Percentiles rank a stretch among this genome's conserved stretches.
Conservation (phyloP, 2,329 filamentous ascomycete species). For the Didymella keratinophila region DNA sequence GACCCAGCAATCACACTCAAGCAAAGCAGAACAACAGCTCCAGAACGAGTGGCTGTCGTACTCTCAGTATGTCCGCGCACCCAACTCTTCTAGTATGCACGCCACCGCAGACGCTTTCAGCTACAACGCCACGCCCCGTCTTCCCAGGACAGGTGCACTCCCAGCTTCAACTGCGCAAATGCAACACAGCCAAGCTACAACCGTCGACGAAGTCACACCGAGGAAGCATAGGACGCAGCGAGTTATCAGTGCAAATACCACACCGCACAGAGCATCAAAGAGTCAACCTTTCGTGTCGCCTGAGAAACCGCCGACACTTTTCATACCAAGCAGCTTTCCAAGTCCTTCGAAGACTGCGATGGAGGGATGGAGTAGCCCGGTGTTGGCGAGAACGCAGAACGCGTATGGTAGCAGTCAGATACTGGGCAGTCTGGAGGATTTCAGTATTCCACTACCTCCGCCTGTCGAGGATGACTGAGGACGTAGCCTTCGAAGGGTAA, state of each 20-base stretch:
- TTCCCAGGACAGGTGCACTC: neutral
- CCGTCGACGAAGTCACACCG: conserved; percentile 40
- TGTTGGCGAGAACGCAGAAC: conserved; percentile 24
- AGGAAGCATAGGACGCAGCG: conserved; percentile 26
- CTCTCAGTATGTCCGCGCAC: conserved; percentile 39
- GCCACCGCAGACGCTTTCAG: conserved; percentile 37
- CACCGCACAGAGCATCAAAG: conserved; percentile 32
- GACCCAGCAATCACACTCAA: conserved; percentile 41
- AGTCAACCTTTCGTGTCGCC: conserved; percentile 35
- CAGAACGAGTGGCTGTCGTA: conserved; percentile 43
- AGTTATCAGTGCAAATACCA: conserved; percentile 28
- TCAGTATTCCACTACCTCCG: conserved; percentile 45
- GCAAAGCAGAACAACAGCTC: conserved; percentile 45
- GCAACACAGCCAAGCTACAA: conserved; percentile 45
- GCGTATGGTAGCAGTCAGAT: conserved; percentile 26
- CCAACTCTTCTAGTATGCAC: conserved; percentile 40
- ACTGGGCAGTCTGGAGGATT: conserved; percentile 39
- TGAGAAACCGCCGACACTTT: conserved; percentile 38
- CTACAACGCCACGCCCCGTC: conserved; percentile 36
- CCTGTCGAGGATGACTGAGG: conserved; percentile 27
- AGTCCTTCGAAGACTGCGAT: conserved; percentile 34
- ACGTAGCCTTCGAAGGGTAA: neutral
- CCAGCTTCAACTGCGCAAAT: neutral
- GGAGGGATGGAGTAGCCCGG: conserved; percentile 40
- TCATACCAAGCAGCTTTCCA: conserved; percentile 47